Base-by-base conservation (phyloP, 768 basidiomycete genomes). In the Pulveroboletus sp. region DNA sequence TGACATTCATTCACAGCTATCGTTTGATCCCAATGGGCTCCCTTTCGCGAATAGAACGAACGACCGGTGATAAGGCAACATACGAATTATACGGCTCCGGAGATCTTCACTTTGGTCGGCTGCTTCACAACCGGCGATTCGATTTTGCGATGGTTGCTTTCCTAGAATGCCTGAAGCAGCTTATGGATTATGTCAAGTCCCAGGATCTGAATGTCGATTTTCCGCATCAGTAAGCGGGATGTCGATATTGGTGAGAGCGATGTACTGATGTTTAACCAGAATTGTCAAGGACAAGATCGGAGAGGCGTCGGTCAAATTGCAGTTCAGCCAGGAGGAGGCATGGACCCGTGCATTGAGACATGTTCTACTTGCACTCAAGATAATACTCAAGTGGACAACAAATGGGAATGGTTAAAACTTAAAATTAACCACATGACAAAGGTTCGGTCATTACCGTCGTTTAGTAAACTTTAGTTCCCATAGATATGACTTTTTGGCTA, bases 111-210 rank as follows among this genome's bases (percentile, higher is more conserved):
- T 75, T 95, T 46, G 88, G 90, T 2, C 84, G 94, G 27, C 65
- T 97, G 14, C 72, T 98, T 33, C 95, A 98, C 60, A 97, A 98
- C 61, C 83, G 94, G 34, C 82, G 95, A 16, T 99, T 98, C 68
- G 94, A 98, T 68, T 80, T 88, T 53, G 95, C 87, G 2, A 94
- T 98, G 90, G 92, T 95, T 11, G 90, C 92, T 10, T 92, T 98
- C 62, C 76, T 99, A 36, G 97, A 98, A 55, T 97, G 94, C 63
- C 72, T 99, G 33, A 87, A 91, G 59, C 93, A 97, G 62, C 72
- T 97, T 23, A 84, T 92, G 70, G 94, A 97, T 50, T 81, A 87
- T 60, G 87, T 92, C 43, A 84, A 82, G 63, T 74, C 80, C 11
- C 81, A 87, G 60, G 90, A 91, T 53, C 56, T 80, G 13, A 74